Conservation (phyloP, 2,329 filamentous ascomycete species). For the Parastagonospora avenae region DNA sequence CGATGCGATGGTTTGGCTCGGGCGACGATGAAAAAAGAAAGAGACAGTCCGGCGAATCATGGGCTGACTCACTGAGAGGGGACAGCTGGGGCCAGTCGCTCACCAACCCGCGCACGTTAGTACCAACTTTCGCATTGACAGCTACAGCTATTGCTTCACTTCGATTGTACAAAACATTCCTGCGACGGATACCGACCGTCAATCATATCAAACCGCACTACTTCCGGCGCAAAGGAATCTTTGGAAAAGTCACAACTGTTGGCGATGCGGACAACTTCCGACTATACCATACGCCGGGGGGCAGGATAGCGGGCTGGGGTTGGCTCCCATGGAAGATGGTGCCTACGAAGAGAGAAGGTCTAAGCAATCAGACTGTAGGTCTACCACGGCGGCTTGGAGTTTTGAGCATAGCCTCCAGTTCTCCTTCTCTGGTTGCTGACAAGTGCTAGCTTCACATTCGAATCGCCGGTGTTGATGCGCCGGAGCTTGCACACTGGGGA, state of each 20-base stretch:
- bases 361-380: slow-evolving; percentile 77
- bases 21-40: slow-evolving; percentile 38
- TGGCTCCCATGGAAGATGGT: slow-evolving; percentile 77
- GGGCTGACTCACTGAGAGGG: slow-evolving; percentile 45
- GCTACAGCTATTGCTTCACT: slow-evolving; percentile 60
- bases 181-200: slow-evolving; percentile 82
- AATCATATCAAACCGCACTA: slow-evolving; percentile 74
- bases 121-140: slow-evolving; percentile 61
- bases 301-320: slow-evolving; percentile 85
- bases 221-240: slow-evolving; percentile 76
- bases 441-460: slow-evolving; percentile 76
- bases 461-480: slow-evolving; percentile 90
- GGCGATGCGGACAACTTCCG: slow-evolving; percentile 97
- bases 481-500: slow-evolving; percentile 92
- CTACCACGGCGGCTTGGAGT: neutral
- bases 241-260: slow-evolving; percentile 88
- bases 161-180: slow-evolving; percentile 69
- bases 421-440: slow-evolving; percentile 15
- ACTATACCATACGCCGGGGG: slow-evolving; percentile 93
- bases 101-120: slow-evolving; percentile 60
- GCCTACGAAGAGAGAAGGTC: slow-evolving; percentile 68
- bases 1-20: slow-evolving; percentile 51
- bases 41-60: slow-evolving; percentile 49
- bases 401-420: neutral
- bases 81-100: slow-evolving; percentile 59